These are phyloP conservation scores for Lotus japonicus DNA, from an alignment of 306 rosid genomes.

Conservation along the genomic window DNA sequence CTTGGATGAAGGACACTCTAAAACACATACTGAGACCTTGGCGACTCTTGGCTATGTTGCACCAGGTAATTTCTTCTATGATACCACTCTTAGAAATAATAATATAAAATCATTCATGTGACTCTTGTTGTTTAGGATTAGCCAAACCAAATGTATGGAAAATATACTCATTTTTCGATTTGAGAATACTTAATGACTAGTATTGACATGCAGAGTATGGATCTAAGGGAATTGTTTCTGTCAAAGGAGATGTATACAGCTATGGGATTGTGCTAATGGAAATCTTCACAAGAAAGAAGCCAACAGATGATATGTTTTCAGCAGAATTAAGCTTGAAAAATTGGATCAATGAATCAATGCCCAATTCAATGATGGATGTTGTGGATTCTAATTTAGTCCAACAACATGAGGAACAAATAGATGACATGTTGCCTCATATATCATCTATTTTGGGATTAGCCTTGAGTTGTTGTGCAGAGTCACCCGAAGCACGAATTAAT, in stretches of 20 bases:
- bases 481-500: background rate
- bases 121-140: background rate
- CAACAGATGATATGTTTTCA: slow-evolving; percentile 20
- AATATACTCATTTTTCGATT: background rate
- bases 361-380: slow-evolving; percentile 9
- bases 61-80: slow-evolving; percentile 1
- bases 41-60: slow-evolving; percentile 24
- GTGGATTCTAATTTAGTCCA: slow-evolving; percentile 11
- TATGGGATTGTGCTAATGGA: slow-evolving; percentile 24
- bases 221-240: slow-evolving; percentile 1
- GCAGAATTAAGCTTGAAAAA: background rate
- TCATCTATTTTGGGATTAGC: slow-evolving; percentile 11
- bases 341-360: slow-evolving; percentile 9
- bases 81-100: too few relatives aligned
- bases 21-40: slow-evolving; percentile 4
- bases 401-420: slow-evolving; percentile 5
- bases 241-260: slow-evolving; percentile 25
- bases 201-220: slow-evolving; percentile 16
- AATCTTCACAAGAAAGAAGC: slow-evolving; percentile 17
- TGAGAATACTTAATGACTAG: background rate
- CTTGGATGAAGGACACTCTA: slow-evolving; percentile 14
- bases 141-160: background rate
- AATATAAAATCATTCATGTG: too few relatives aligned
- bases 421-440: background rate
- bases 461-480: slow-evolving; percentile 7